Percentiles rank a stretch among this genome's conserved stretches.
Evolutionary conservation across 2,329 filamentous ascomycete species (phyloP).

Genomic region (Colletotrichum euphorbiae): DNA sequence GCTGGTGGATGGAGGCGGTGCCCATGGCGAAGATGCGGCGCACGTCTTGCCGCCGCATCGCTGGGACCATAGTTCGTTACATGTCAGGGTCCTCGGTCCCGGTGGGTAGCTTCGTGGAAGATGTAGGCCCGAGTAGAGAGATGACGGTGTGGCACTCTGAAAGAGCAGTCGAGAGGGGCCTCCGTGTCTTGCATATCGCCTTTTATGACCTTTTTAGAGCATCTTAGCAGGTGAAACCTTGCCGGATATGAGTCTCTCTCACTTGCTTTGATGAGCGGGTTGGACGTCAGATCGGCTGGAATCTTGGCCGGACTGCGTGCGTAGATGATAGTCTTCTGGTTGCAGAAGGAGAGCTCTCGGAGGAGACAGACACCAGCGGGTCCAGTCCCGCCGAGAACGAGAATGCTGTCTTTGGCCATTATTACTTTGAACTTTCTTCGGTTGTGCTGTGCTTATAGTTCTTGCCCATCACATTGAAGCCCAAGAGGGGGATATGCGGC

Average conservation of each 20-base stretch:
- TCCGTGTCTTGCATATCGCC: constrained; percentile 43
- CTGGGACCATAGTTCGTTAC: constrained; percentile 40
- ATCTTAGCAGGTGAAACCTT: constrained; percentile 16
- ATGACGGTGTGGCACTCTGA: constrained; percentile 37
- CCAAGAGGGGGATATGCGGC: too few species aligned
- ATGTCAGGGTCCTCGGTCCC: constrained; percentile 33
- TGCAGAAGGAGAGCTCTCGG: constrained; percentile 45
- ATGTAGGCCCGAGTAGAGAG: constrained; percentile 43
- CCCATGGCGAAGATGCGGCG: constrained; percentile 50
- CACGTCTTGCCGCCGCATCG: constrained; percentile 47
- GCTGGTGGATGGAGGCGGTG: constrained; percentile 46
- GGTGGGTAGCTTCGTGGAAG: not conserved
- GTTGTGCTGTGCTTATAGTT: too few species aligned
- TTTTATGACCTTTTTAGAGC: constrained; percentile 42
- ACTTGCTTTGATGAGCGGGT: not conserved
- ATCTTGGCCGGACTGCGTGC: constrained; percentile 42
- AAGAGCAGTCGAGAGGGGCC: constrained; percentile 38
- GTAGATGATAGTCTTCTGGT: constrained; percentile 44
- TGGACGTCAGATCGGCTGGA: constrained; percentile 41
- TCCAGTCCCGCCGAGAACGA: constrained; percentile 49
- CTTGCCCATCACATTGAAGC: too few species aligned
- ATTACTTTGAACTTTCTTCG: not conserved
- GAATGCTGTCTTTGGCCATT: constrained; percentile 33
- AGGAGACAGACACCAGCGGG: constrained; percentile 47
- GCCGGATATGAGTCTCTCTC: not conserved